phyloP scores from a whole-genome alignment of 179 eudicot genomes.

The Silene vulgaris region DNA sequence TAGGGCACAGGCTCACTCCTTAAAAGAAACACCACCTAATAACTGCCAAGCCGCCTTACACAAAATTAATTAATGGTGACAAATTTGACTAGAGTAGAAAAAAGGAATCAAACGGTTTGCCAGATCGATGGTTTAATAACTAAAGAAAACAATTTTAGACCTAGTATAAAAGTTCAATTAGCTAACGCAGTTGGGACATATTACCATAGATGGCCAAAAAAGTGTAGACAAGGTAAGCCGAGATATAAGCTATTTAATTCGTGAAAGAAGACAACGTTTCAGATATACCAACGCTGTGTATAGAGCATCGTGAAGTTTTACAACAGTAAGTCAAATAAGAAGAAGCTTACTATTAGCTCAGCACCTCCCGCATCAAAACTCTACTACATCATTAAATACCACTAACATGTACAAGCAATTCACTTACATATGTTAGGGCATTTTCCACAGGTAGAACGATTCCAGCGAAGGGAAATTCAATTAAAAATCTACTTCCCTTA shows the following conservation, averaged over 20 bases:
- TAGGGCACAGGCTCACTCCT: neutral
- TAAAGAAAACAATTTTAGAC: neutral
- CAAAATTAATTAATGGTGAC: neutral
- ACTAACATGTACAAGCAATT: neutral
- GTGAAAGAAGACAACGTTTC: neutral
- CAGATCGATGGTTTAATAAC: neutral
- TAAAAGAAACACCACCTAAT: neutral
- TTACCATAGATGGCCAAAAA: neutral
- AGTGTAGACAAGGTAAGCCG: neutral
- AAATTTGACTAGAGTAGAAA: neutral
- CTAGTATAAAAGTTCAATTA: slow-evolving; percentile 4
- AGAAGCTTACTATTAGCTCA: neutral
- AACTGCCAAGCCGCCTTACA: slow-evolving; percentile 2
- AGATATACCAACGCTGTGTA: neutral
- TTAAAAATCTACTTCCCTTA: neutral
- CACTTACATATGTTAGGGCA: neutral
- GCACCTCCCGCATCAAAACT: neutral
- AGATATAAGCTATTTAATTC: slow-evolving; percentile 1
- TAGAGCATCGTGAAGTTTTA: neutral
- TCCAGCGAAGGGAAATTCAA: neutral
- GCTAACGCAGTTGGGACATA: neutral
- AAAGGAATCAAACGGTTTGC: neutral
- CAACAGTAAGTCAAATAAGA: neutral
- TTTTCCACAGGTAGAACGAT: neutral
- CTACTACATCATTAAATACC: neutral